These are phyloP conservation scores for Cladophialophora yegresii DNA, from an alignment of 2,329 filamentous ascomycete genomes.

Conservation along the genomic window DNA sequence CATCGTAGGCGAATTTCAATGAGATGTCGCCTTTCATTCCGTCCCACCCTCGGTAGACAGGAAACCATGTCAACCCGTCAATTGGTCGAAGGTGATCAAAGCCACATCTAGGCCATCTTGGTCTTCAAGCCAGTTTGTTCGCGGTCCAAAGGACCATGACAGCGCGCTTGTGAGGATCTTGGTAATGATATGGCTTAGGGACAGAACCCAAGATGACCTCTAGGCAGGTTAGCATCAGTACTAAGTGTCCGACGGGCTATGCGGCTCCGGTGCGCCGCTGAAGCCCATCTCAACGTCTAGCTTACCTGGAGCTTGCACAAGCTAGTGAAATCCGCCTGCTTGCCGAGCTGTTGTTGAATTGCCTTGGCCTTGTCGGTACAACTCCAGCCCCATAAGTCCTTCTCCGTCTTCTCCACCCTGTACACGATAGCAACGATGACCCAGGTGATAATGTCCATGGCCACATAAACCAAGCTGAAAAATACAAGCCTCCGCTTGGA, in stretches of 20 bases:
- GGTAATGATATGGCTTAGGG: background rate
- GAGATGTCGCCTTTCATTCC: background rate
- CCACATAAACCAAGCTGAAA: conserved; percentile 12
- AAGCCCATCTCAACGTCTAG: background rate
- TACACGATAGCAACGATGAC: conserved; percentile 19
- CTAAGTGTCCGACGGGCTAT: background rate
- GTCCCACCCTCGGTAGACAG: too few relatives aligned
- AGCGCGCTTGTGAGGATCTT: conserved; percentile 3
- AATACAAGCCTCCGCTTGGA: conserved; percentile 1
- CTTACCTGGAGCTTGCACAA: conserved; percentile 24
- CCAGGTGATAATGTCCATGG: conserved; percentile 14
- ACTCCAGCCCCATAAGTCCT: conserved; percentile 29
- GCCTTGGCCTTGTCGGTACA: conserved; percentile 18
- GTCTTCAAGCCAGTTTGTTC: conserved; percentile 8
- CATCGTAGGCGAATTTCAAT: background rate
- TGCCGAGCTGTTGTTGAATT: conserved; percentile 21
- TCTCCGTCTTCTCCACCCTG: conserved; percentile 15
- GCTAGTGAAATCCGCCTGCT: conserved; percentile 11
- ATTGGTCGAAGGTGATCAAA: background rate
- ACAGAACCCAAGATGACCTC: conserved; percentile 10
- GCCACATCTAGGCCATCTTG: conserved; percentile 1
- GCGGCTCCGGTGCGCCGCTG: too few relatives aligned
- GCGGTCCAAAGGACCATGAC: conserved; percentile 6
- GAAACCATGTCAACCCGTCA: background rate
- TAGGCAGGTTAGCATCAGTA: background rate